Percentiles rank a stretch among this genome's conserved stretches.
These are phyloP conservation scores for Acanthamoeba culbertsoni DNA, from an alignment of 208 protist genomes.

Conservation along the genomic window DNA sequence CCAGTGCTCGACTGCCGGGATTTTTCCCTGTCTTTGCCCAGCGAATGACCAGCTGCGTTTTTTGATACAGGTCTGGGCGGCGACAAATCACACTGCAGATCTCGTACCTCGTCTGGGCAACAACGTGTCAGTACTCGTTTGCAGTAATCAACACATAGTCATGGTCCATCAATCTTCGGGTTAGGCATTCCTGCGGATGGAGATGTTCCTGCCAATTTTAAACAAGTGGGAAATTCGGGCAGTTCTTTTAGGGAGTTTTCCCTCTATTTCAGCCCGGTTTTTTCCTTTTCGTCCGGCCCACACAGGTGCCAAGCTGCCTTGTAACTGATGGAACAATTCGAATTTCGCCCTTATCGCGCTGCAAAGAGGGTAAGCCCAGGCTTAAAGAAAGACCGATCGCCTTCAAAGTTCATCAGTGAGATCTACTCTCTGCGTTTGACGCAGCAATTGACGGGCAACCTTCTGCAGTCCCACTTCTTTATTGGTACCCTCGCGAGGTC, in stretches of 20 bases:
- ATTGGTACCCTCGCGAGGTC: no score
- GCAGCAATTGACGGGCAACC: no score
- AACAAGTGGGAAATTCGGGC: neutral
- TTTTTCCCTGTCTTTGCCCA: constrained; percentile 27
- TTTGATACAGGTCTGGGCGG: no score
- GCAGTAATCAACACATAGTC: neutral
- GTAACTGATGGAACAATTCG: neutral
- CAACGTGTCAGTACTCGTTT: no score
- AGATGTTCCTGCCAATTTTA: neutral
- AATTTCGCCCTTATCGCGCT: neutral
- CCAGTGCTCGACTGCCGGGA: neutral
- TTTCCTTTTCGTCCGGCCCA: no score
- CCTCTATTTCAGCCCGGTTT: neutral
- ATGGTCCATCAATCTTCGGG: neutral
- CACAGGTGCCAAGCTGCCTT: no score
- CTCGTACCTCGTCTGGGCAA: neutral
- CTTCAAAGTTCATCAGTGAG: no score
- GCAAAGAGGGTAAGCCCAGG: neutral
- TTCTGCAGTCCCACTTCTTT: neutral
- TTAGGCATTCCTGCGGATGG: neutral
- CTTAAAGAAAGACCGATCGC: no score
- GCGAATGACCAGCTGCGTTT: no score
- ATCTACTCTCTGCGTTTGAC: no score
- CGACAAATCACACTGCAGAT: neutral
- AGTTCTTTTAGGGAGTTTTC: neutral